Evolutionary conservation across 2,329 filamentous ascomycete genomes (phyloP).

Genomic region (Tolypocladium cylindrosporum): DNA sequence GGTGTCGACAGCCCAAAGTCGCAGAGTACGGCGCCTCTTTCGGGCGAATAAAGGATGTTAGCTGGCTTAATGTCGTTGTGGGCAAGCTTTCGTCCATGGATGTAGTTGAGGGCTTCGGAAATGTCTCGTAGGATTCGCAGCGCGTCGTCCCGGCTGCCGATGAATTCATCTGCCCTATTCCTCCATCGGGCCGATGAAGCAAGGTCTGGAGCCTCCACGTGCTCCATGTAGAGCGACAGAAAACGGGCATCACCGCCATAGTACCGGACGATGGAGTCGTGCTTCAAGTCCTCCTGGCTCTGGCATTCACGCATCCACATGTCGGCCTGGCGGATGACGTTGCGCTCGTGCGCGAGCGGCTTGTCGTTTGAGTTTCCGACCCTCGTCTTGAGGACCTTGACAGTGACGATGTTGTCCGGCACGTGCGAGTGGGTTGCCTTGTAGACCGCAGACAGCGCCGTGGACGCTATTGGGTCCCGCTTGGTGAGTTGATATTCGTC

Average conservation of each 20-base stretch:
- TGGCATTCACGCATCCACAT: constrained; percentile 50
- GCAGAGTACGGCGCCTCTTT: constrained; percentile 49
- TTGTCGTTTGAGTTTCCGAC: constrained; percentile 29
- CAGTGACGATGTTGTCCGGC: constrained; percentile 44
- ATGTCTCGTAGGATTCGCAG: constrained; percentile 44
- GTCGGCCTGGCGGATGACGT: constrained; percentile 48
- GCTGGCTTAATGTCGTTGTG: constrained; percentile 56
- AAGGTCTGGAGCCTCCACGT: constrained; percentile 46
- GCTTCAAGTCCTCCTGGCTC: constrained; percentile 43
- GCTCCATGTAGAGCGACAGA: constrained; percentile 52
- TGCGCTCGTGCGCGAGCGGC: constrained; percentile 39
- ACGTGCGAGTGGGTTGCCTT: constrained; percentile 43
- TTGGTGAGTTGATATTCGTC: constrained; percentile 47
- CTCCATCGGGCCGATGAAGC: constrained; percentile 40
- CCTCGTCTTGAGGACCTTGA: constrained; percentile 50
- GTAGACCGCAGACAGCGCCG: constrained; percentile 44
- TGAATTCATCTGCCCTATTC: constrained; percentile 35
- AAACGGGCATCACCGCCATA: constrained; percentile 51
- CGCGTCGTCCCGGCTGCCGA: constrained; percentile 38
- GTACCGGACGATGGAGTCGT: constrained; percentile 47
- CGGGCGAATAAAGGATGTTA: constrained; percentile 50
- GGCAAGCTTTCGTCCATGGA: constrained; percentile 42
- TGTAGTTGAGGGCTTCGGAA: constrained; percentile 42
- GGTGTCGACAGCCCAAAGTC: constrained; percentile 48
- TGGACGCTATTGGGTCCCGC: constrained; percentile 44